These are phyloP conservation scores for Chaetomiaceae sp. DNA, from an alignment of 2,329 filamentous ascomycete species.

Conservation along the genomic window DNA sequence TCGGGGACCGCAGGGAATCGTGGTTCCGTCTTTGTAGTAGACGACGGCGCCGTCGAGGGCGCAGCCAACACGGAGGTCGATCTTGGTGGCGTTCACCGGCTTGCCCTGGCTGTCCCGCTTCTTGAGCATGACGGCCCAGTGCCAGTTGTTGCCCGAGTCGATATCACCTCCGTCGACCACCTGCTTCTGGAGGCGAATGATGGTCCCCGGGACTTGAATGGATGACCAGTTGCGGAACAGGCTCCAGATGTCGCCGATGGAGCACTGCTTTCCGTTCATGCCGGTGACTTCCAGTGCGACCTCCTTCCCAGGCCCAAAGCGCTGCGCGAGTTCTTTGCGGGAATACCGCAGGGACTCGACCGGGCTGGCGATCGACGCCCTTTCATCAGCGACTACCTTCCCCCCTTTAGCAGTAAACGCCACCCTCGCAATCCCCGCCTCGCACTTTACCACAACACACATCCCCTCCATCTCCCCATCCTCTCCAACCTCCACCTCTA, in stretches of 20 bases:
- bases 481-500: not conserved
- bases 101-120: constrained; percentile 29
- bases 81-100: constrained; percentile 36
- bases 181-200: constrained; percentile 37
- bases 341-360: not conserved
- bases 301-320: constrained; percentile 29
- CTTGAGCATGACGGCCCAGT: constrained; percentile 34
- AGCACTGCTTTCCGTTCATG: constrained; percentile 39
- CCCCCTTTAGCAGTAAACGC: constrained; percentile 11
- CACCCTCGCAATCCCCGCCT: constrained; percentile 22
- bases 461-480: constrained; percentile 23
- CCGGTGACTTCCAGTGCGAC: constrained; percentile 34
- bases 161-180: constrained; percentile 24
- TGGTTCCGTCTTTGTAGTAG: constrained; percentile 41
- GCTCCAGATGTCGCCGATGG: constrained; percentile 32
- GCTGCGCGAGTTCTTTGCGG: constrained; percentile 27
- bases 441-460: constrained; percentile 24
- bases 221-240: constrained; percentile 30
- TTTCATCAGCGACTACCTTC: not conserved
- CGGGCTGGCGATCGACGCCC: not conserved
- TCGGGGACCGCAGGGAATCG: constrained; percentile 39
- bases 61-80: constrained; percentile 43
- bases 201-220: constrained; percentile 37
- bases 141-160: constrained; percentile 13
- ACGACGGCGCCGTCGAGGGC: constrained; percentile 43